Base-by-base conservation (phyloP, 352 stramenopile genomes). In the Phytopythium cucurbitacearum region DNA sequence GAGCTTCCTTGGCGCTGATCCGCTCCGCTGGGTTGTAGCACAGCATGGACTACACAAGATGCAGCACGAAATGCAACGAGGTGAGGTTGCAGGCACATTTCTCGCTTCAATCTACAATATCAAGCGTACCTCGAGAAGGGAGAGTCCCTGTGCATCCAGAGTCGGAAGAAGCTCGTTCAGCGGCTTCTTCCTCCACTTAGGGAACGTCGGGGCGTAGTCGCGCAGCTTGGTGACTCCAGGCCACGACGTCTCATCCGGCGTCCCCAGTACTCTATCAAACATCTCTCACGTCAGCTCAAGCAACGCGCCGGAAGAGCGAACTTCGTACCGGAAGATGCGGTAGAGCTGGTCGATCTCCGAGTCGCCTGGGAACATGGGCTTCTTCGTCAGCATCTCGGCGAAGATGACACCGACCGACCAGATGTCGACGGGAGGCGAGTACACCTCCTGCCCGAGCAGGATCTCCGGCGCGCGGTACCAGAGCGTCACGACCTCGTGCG, bases 391-490 rank as follows among this genome's bases (percentile, higher is more conserved):
- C 80, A 95, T 92, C 54, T 95, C 85, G 33, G 80, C 80, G 49
- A 92, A 95, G 47, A 95, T 91, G 52, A 85, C 78, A 4, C 82
- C 85, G n/a, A 93, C 79, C 3, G 80, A 91, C 85, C 85, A 95
- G 42, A 92, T 89, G 53, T 95, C 85, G n/a, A 95, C 81, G 6
- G 85, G 79, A 11, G 85, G 80, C 7, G 79, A 89, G 73, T 95
- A 95, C n/a, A 89, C 57, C 45, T 91, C 77, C 40, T 98, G 73
- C 7, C 97, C 97, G 0, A 99, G 80, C 38, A 99, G 67, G 59
- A 99, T 99, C 77, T 99, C 97, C 0, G 97, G 97, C 21, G 97
- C 91, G 10, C 97, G 90, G 70, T 99, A 99, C 97, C 97, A 99
- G 7, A 99, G 82, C 42, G 97, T 99, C 6, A 99, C 97, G 36